phyloP scores from a whole-genome alignment of 306 rosid species.

The Vicia faba region DNA sequence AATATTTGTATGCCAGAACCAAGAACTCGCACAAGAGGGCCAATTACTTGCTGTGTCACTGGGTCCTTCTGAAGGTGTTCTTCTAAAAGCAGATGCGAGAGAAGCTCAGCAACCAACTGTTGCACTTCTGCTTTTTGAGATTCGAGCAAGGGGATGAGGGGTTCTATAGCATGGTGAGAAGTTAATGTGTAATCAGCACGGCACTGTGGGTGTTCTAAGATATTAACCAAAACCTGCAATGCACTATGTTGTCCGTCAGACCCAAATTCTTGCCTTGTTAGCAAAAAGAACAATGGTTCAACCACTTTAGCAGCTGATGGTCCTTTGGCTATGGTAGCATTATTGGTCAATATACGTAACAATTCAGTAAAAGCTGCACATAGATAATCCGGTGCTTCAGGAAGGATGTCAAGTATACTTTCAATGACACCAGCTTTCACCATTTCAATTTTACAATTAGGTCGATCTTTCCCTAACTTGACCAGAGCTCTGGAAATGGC shows the following conservation, averaged over 20 bases:
- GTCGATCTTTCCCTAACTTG: conserved; percentile 96
- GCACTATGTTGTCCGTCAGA: conserved; percentile 99
- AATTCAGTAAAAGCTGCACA: conserved; percentile 92
- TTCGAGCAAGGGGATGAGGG: conserved; percentile 90
- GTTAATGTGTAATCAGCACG: conserved; percentile 83
- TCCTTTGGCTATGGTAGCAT: conserved; percentile 97
- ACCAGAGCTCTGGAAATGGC: conserved; percentile 96
- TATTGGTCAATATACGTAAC: conserved; percentile 94
- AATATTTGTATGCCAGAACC: conserved; percentile 89
- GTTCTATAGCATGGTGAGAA: conserved; percentile 83
- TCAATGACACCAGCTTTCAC: conserved; percentile 96
- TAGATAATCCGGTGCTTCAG: conserved; percentile 94
- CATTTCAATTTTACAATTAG: conserved; percentile 93
- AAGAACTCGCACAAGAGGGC: conserved; percentile 88
- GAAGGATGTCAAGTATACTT: conserved; percentile 83
- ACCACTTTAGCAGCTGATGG: conserved; percentile 94
- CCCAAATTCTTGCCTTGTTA: conserved; percentile 90
- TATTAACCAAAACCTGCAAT: conserved; percentile 94
- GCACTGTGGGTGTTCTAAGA: conserved; percentile 94
- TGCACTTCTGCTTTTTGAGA: conserved; percentile 91
- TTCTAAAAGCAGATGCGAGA: conserved; percentile 87
- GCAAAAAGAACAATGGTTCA: conserved; percentile 82
- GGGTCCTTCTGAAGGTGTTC: conserved; percentile 92
- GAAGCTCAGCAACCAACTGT: conserved; percentile 94
- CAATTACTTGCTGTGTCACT: conserved; percentile 89